A percentile compares a stretch with the other conserved stretches of the same genome.
These are phyloP conservation scores for Podospora sp. DNA, from an alignment of 495 filamentous ascomycete genomes.

Conservation along the genomic window DNA sequence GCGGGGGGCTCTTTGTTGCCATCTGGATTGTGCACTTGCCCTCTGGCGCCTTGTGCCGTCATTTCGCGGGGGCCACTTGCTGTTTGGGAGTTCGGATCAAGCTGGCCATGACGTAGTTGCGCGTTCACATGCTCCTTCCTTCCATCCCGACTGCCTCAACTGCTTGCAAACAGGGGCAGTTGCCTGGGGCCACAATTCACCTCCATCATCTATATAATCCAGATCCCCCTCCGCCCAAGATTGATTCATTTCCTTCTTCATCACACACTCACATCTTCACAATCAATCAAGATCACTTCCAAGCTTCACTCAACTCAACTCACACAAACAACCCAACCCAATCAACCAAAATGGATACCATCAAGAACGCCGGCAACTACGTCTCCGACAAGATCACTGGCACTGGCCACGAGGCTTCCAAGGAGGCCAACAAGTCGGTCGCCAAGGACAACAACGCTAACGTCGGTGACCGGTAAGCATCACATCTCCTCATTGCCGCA, in stretches of 20 bases:
- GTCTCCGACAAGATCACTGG: slow-evolving; percentile 58
- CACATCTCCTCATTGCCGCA: neutral
- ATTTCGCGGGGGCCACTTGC: neutral
- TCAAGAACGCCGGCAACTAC: slow-evolving; percentile 64
- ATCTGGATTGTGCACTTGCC: neutral
- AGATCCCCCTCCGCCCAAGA: slow-evolving; percentile 16
- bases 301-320: slow-evolving; percentile 33
- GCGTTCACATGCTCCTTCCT: slow-evolving; percentile 21
- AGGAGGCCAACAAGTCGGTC: slow-evolving; percentile 68
- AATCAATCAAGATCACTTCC: slow-evolving; percentile 13
- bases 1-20: slow-evolving; percentile 13
- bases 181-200: neutral
- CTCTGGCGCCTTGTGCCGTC: neutral
- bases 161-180: neutral
- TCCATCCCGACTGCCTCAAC: neutral
- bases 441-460: slow-evolving; percentile 60
- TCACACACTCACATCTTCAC: slow-evolving; percentile 25
- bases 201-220: slow-evolving; percentile 32
- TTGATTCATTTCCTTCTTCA: slow-evolving; percentile 27
- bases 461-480: slow-evolving; percentile 54
- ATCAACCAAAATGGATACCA: slow-evolving; percentile 57
- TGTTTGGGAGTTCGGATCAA: neutral
- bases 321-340: slow-evolving; percentile 40
- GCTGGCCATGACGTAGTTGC: slow-evolving; percentile 18
- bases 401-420: slow-evolving; percentile 51